phyloP scores from a whole-genome alignment of 305 asterid species.

The Nicotiana rustica region DNA sequence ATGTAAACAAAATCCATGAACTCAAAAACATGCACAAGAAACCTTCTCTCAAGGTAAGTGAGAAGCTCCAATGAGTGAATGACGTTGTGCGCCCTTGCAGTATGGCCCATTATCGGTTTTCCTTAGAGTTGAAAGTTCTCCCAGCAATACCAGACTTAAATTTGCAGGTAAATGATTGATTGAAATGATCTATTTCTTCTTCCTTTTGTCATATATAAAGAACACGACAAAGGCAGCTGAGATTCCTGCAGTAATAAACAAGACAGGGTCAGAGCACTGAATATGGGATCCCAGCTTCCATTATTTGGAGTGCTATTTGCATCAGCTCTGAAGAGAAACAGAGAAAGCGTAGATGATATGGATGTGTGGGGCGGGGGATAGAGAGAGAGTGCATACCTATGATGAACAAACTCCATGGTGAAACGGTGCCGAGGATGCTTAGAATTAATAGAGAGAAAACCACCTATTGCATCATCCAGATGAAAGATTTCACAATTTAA shows the following conservation, averaged over 20 bases:
- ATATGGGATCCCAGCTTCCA: neutral
- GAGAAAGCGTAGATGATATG: neutral
- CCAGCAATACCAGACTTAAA: conserved; percentile 44
- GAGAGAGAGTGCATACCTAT: conserved; percentile 60
- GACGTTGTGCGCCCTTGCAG: neutral
- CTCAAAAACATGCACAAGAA: neutral
- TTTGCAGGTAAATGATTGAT: conserved; percentile 48
- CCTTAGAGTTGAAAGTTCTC: conserved; percentile 50
- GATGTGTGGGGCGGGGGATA: neutral
- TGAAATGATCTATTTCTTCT: conserved; percentile 64
- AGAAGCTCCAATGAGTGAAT: conserved; percentile 18
- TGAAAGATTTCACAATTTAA: conserved; percentile 32
- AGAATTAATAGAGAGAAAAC: conserved; percentile 61
- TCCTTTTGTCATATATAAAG: conserved; percentile 66
- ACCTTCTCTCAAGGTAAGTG: neutral
- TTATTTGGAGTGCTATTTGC: conserved; percentile 8
- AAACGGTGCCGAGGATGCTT: conserved; percentile 77
- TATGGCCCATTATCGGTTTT: conserved; percentile 47
- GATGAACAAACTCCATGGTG: conserved; percentile 56
- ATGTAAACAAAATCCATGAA: neutral
- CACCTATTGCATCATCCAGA: conserved; percentile 62
- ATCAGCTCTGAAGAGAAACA: conserved; percentile 3
- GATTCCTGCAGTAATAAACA: conserved; percentile 55
- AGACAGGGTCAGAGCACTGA: conserved; percentile 28
- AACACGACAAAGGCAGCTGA: conserved; percentile 62